phyloP scores from a whole-genome alignment of 1,139 yeast genomes.

The Wickerhamiella infanticola region DNA sequence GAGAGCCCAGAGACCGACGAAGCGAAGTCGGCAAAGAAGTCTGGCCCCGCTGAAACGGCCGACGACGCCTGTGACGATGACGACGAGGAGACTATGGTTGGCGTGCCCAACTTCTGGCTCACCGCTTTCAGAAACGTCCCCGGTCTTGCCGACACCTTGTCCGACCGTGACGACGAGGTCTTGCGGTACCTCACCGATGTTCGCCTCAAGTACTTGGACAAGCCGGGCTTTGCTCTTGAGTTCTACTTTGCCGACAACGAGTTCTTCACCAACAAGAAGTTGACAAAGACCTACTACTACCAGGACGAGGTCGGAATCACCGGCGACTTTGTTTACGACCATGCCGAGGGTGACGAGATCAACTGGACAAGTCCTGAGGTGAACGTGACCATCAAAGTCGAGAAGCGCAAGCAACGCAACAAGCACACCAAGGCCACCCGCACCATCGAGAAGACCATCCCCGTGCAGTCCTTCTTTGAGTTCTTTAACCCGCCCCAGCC shows the following conservation, averaged over 20 bases:
- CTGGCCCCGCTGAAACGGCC: constrained; percentile 14
- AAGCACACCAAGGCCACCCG: constrained; percentile 95
- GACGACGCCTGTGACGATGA: constrained; percentile 34
- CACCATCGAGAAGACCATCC: constrained; percentile 86
- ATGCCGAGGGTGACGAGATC: constrained; percentile 82
- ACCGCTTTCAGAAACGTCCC: constrained; percentile 84
- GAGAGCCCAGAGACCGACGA: constrained; percentile 30
- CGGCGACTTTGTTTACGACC: constrained; percentile 94
- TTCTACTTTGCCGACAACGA: constrained; percentile 71
- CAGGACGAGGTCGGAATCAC: constrained; percentile 89
- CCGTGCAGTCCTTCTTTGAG: constrained; percentile 85
- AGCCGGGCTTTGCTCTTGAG: constrained; percentile 80
- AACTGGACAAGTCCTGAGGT: constrained; percentile 69
- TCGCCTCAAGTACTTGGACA: constrained; percentile 63
- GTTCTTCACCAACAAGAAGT: constrained; percentile 53
- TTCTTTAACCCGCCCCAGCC: constrained; percentile 90
- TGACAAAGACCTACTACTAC: constrained; percentile 81
- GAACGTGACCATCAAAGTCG: constrained; percentile 75
- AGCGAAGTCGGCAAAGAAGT: constrained; percentile 18
- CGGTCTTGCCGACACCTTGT: constrained; percentile 68
- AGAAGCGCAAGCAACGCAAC: constrained; percentile 94
- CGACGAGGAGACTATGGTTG: constrained; percentile 34
- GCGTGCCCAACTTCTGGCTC: constrained; percentile 93
- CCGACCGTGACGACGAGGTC: constrained; percentile 84
- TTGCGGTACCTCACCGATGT: constrained; percentile 54